Percentiles rank a stretch among this genome's conserved stretches.
These are phyloP conservation scores for Heliophila coronopifolia DNA, from an alignment of 441 rosid species.

Conservation along the genomic window DNA sequence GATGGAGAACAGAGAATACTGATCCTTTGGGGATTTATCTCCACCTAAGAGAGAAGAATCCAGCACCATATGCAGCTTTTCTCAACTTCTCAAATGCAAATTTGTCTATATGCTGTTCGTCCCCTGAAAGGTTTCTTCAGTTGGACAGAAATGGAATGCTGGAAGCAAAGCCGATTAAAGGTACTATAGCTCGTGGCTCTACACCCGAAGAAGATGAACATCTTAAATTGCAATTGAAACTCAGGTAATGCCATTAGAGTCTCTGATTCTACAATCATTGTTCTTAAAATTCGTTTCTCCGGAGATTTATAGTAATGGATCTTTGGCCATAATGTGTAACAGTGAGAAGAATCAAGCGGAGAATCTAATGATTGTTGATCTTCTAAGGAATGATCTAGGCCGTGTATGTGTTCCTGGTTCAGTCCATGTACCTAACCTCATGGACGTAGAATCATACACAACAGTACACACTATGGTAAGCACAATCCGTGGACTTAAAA, in stretches of 20 bases:
- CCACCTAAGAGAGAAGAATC: slow-evolving; percentile 75
- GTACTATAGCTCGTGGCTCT: slow-evolving; percentile 78
- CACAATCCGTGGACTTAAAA: slow-evolving; percentile 67
- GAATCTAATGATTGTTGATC: slow-evolving; percentile 96
- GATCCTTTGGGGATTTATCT: slow-evolving; percentile 77
- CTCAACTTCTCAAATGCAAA: slow-evolving; percentile 71
- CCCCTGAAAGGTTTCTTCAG: slow-evolving; percentile 88
- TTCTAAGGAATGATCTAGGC: slow-evolving; percentile 88
- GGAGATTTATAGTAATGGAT: neutral
- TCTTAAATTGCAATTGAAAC: slow-evolving; percentile 57
- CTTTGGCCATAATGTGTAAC: slow-evolving; percentile 11
- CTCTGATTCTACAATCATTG: too few species aligned
- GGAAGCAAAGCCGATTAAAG: slow-evolving; percentile 90
- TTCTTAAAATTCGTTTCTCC: neutral
- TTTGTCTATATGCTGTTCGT: slow-evolving; percentile 71
- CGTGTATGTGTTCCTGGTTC: slow-evolving; percentile 86
- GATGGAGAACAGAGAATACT: slow-evolving; percentile 42
- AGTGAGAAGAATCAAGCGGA: slow-evolving; percentile 98
- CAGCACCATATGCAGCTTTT: slow-evolving; percentile 95
- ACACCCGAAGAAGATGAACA: slow-evolving; percentile 61
- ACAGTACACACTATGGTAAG: slow-evolving; percentile 98
- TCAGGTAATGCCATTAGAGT: slow-evolving; percentile 59
- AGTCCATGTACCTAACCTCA: slow-evolving; percentile 81
- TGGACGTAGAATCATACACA: slow-evolving; percentile 93
- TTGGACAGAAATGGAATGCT: slow-evolving; percentile 59